Conservation (phyloP, 1,284 basidiomycete genomes). For the Inonotus hispidus region DNA sequence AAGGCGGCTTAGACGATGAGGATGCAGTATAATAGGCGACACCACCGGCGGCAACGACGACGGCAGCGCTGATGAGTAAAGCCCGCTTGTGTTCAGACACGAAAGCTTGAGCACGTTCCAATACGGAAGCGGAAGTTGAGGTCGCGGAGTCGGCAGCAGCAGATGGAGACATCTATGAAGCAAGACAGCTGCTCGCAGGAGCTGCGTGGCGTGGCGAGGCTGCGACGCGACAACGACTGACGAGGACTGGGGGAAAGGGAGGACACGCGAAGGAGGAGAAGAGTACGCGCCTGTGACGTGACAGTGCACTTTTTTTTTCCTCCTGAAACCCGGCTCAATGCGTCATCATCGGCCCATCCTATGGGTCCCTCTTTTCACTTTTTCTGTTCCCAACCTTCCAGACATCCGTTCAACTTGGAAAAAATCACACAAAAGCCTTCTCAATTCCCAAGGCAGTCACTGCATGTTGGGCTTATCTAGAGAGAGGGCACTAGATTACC, state of each 20-base stretch:
- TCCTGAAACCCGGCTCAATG: not conserved
- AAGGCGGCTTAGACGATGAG: constrained; percentile 41
- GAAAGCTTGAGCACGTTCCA: constrained; percentile 65
- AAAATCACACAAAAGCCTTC: too few relatives aligned
- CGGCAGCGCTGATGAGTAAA: constrained; percentile 64
- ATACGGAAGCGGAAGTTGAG: constrained; percentile 23
- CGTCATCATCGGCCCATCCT: not conserved
- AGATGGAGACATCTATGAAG: not conserved
- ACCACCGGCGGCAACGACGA: constrained; percentile 69
- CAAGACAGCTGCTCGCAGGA: not conserved
- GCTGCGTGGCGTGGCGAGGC: not conserved
- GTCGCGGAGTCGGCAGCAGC: constrained; percentile 8
- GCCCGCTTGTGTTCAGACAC: constrained; percentile 71
- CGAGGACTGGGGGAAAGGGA: not conserved
- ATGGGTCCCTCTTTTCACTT: too few relatives aligned
- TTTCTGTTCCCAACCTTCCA: too few relatives aligned
- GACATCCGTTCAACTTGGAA: too few relatives aligned
- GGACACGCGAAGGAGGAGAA: too few relatives aligned
- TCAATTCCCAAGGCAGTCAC: too few relatives aligned
- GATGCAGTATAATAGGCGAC: constrained; percentile 65
- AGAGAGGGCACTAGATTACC: too few relatives aligned
- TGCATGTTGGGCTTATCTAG: too few relatives aligned
- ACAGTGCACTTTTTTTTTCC: not conserved
- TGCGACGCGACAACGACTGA: not conserved
- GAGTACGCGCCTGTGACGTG: not conserved